Conservation (phyloP, 805 yeast genomes). For the Spathaspora boniae region DNA sequence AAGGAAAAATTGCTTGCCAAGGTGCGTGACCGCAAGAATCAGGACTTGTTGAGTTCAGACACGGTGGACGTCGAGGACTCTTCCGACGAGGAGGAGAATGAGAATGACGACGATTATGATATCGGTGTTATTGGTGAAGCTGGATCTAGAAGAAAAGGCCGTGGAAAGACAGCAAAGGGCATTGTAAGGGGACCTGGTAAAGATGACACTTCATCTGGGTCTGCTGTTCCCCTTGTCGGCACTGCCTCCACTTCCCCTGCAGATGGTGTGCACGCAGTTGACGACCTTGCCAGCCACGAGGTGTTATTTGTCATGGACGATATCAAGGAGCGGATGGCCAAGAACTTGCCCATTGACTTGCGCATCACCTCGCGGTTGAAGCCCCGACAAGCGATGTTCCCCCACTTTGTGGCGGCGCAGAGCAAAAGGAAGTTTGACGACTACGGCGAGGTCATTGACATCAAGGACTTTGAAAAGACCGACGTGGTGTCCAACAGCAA, state of each 20-base stretch:
- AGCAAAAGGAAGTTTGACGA: constrained; percentile 70
- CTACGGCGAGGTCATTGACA: constrained; percentile 77
- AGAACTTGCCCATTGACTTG: constrained; percentile 52
- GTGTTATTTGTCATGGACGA: constrained; percentile 38
- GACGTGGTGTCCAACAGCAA: constrained; percentile 45
- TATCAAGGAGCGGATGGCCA: constrained; percentile 35
- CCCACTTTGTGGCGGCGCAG: constrained; percentile 44
- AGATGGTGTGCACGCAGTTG: constrained; percentile 12
- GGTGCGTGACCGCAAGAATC: constrained; percentile 38
- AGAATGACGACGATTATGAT: constrained; percentile 25
- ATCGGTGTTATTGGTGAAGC: too few relatives aligned
- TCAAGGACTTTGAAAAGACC: constrained; percentile 55
- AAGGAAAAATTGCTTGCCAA: constrained; percentile 38
- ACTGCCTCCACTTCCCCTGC: constrained; percentile 7
- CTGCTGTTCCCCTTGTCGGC: not conserved
- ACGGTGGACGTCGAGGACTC: constrained; percentile 29
- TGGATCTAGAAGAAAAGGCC: too few relatives aligned
- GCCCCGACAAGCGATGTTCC: constrained; percentile 70
- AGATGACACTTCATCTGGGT: too few relatives aligned
- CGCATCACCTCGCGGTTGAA: constrained; percentile 41
- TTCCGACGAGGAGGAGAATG: constrained; percentile 32
- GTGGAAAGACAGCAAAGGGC: too few relatives aligned
- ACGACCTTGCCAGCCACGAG: constrained; percentile 38
- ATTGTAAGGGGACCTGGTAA: too few relatives aligned
- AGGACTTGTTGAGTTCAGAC: constrained; percentile 36